Conservation (phyloP, 1,284 basidiomycete genomes). For the Pseudozyma pruni region DNA sequence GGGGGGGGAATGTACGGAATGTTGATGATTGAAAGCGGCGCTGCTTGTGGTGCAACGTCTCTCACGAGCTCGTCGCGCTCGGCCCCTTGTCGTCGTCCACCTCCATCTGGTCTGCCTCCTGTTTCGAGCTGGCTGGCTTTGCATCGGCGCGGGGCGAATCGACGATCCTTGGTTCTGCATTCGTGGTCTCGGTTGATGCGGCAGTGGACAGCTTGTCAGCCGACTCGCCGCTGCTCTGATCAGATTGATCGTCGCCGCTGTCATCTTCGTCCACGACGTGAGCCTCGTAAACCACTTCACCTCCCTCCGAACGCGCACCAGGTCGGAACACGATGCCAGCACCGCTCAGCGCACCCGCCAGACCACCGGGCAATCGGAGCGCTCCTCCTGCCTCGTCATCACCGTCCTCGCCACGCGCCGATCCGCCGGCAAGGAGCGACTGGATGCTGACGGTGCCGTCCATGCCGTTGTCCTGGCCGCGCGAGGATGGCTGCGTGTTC, state of each 20-base stretch:
- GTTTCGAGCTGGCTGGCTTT: slow-evolving; percentile 31
- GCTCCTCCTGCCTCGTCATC: slow-evolving; percentile 42
- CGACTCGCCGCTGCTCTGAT: slow-evolving; percentile 24
- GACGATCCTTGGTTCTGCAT: slow-evolving; percentile 49
- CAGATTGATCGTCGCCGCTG: slow-evolving; percentile 48
- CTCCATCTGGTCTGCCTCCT: slow-evolving; percentile 38
- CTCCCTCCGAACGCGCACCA: slow-evolving; percentile 51
- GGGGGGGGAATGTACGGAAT: background rate
- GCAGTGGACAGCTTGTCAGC: slow-evolving; percentile 4
- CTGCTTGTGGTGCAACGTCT: too few species aligned
- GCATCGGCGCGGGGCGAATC: slow-evolving; percentile 49
- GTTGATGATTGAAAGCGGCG: background rate
- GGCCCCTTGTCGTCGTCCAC: slow-evolving; percentile 31
- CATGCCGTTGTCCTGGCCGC: slow-evolving; percentile 25
- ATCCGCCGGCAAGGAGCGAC: slow-evolving; percentile 60
- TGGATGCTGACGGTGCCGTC: slow-evolving; percentile 58
- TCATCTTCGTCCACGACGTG: slow-evolving; percentile 61
- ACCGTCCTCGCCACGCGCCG: slow-evolving; percentile 51
- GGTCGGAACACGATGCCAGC: slow-evolving; percentile 64
- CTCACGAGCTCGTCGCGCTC: too few species aligned
- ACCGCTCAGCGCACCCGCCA: slow-evolving; percentile 58
- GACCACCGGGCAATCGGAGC: slow-evolving; percentile 48
- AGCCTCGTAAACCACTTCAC: slow-evolving; percentile 61
- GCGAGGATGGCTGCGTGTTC: slow-evolving; percentile 66
- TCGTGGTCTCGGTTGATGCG: slow-evolving; percentile 2